Conservation (phyloP, 768 basidiomycete species). For the Phylloporus rhodoxanthus region DNA sequence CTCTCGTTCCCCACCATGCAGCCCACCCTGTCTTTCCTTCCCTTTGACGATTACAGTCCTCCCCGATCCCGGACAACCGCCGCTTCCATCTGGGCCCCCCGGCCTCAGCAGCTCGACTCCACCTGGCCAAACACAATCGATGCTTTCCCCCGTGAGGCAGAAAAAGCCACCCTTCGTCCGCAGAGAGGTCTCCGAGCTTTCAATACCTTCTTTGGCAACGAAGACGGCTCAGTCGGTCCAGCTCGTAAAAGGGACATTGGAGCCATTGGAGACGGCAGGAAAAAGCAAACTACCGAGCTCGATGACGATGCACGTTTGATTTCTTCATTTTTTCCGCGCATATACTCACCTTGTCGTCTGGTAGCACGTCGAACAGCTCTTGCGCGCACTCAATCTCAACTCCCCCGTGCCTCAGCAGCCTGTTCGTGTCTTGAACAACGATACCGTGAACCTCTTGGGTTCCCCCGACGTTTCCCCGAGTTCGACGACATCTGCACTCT, state of each 20-base stretch:
- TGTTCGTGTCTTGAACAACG: conserved; percentile 38
- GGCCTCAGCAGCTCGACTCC: conserved; percentile 59
- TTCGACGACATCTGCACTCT: conserved; percentile 62
- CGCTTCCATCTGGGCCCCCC: conserved; percentile 79
- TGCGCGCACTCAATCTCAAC: conserved; percentile 73
- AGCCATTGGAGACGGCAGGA: conserved; percentile 77
- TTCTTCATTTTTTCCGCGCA: conserved; percentile 16
- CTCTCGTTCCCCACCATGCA: conserved; percentile 30
- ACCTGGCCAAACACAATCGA: conserved; percentile 68
- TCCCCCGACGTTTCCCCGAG: conserved; percentile 71
- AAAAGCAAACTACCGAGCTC: conserved; percentile 51
- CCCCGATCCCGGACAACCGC: conserved; percentile 37
- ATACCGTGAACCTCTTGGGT: conserved; percentile 35
- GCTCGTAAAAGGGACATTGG: conserved; percentile 50
- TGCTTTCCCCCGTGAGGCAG: conserved; percentile 50
- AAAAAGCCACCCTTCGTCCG: conserved; percentile 32
- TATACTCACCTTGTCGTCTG: conserved; percentile 27
- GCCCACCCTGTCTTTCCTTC: conserved; percentile 26
- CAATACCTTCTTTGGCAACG: conserved; percentile 31
- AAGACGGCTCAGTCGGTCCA: conserved; percentile 43
- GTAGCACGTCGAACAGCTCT: conserved; percentile 75
- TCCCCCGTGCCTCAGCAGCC: conserved; percentile 60
- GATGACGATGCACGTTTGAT: conserved; percentile 40
- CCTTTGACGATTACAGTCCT: conserved; percentile 38
- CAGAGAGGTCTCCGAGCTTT: conserved; percentile 24